Evolutionary conservation across 495 filamentous ascomycete species (phyloP).

Genomic region (Xylaria castorea): DNA sequence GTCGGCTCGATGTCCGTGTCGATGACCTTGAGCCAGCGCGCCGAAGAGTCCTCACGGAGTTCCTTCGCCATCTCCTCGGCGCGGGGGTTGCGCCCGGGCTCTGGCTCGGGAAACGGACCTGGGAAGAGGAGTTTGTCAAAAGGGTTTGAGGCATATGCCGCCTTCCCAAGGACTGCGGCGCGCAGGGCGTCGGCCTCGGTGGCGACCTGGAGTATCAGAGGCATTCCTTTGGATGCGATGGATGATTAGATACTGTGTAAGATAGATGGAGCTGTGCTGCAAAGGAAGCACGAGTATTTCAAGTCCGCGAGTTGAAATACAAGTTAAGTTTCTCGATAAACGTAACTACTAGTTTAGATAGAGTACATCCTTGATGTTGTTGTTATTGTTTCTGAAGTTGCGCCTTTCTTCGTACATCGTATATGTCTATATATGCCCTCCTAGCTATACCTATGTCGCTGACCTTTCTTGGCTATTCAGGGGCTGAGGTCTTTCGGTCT

Average conservation of each 20-base stretch:
- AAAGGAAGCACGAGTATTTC: not conserved
- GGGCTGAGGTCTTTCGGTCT: not conserved
- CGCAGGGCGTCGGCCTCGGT: slow-evolving; percentile 39
- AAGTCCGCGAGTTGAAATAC: not conserved
- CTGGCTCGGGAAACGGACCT: slow-evolving; percentile 39
- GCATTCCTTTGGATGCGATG: slow-evolving; percentile 33
- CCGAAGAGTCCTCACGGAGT: slow-evolving; percentile 32
- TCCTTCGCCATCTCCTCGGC: slow-evolving; percentile 32
- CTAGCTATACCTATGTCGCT: not conserved
- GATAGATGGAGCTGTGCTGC: not conserved
- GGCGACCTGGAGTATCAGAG: slow-evolving; percentile 40
- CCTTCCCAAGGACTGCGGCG: slow-evolving; percentile 40
- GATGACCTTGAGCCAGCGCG: slow-evolving; percentile 44
- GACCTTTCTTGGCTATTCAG: not conserved
- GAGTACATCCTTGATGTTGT: not conserved
- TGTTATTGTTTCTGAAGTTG: not conserved
- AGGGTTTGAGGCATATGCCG: slow-evolving; percentile 42
- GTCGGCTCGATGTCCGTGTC: slow-evolving; percentile 38
- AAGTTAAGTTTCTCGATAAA: not conserved
- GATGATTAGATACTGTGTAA: not conserved
- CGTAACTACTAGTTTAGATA: not conserved
- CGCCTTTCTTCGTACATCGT: not conserved
- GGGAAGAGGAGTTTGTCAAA: slow-evolving; percentile 45
- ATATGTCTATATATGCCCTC: not conserved
- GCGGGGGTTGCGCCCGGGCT: slow-evolving; percentile 29